Evolutionary conservation across 345 rosid species (phyloP).

Genomic region (Cardiospermum halicacabum): DNA sequence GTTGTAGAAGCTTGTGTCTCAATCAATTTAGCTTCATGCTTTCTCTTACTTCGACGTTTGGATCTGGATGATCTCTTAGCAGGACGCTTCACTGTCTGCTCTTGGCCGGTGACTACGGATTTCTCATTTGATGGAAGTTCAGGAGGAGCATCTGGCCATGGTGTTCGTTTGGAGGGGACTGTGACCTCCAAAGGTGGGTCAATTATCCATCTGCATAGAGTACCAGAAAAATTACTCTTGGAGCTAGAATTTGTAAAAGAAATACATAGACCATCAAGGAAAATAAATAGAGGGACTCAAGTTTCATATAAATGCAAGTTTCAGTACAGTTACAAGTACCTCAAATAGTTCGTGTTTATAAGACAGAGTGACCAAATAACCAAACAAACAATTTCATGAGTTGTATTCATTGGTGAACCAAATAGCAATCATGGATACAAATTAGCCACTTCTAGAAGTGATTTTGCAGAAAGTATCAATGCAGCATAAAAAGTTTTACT

Average conservation of each 20-base stretch:
- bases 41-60: constrained; percentile 68
- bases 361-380: background rate
- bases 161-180: constrained; percentile 76
- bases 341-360: background rate
- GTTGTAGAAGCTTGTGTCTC: constrained; percentile 39
- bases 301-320: background rate
- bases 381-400: background rate
- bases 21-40: constrained; percentile 52
- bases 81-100: constrained; percentile 44
- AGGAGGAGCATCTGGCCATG: constrained; percentile 94
- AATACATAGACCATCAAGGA: background rate
- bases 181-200: constrained; percentile 90
- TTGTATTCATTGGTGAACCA: background rate
- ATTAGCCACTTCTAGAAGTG: background rate
- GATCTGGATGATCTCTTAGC: constrained; percentile 56
- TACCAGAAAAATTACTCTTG: background rate
- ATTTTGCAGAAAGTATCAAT: background rate
- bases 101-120: constrained; percentile 28
- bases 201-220: constrained; percentile 67
- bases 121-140: constrained; percentile 62
- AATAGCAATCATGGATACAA: background rate
- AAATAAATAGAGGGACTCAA: background rate
- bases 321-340: background rate
- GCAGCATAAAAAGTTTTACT: background rate
- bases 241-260: background rate